phyloP scores from a whole-genome alignment of 2,329 filamentous ascomycete genomes.

The Teratosphaeria pseudoeucalypti region DNA sequence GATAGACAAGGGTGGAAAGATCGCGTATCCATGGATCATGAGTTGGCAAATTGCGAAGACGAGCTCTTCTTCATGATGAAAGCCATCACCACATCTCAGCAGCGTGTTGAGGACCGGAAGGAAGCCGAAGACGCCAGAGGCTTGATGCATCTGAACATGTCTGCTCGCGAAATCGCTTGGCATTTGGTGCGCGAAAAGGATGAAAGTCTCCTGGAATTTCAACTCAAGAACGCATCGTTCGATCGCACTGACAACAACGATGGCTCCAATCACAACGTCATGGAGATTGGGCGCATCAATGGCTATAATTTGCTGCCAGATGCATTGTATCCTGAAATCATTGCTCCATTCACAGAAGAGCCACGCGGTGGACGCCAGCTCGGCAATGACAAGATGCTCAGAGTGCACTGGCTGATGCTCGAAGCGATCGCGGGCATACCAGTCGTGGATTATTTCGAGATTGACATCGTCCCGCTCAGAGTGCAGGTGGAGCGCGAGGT shows the following conservation, averaged over 20 bases:
- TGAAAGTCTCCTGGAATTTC: slow-evolving; percentile 83
- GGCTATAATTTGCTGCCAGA: slow-evolving; percentile 84
- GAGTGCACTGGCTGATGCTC: slow-evolving; percentile 95
- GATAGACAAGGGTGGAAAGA: slow-evolving; percentile 90
- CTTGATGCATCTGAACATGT: slow-evolving; percentile 81
- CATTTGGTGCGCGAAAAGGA: slow-evolving; percentile 74
- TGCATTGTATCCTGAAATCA: slow-evolving; percentile 91
- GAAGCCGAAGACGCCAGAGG: slow-evolving; percentile 60
- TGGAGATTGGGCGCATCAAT: slow-evolving; percentile 78
- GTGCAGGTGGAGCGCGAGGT: slow-evolving; percentile 89
- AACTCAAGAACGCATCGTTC: slow-evolving; percentile 82
- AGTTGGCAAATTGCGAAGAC: slow-evolving; percentile 81
- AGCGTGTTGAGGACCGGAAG: slow-evolving; percentile 63
- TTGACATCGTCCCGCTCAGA: slow-evolving; percentile 84
- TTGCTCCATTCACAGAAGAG: slow-evolving; percentile 73
- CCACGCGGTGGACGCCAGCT: slow-evolving; percentile 42
- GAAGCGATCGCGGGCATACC: slow-evolving; percentile 96
- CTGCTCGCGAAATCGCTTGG: slow-evolving; percentile 94
- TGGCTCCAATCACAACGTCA: slow-evolving; percentile 85
- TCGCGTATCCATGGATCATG: slow-evolving; percentile 75
- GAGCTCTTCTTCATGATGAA: slow-evolving; percentile 99
- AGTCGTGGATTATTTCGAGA: slow-evolving; percentile 93
- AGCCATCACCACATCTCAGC: slow-evolving; percentile 91
- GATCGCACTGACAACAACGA: slow-evolving; percentile 95
- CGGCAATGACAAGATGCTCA: slow-evolving; percentile 75